These are phyloP conservation scores for Suillus plorans DNA, from an alignment of 768 basidiomycete species.

Conservation along the genomic window DNA sequence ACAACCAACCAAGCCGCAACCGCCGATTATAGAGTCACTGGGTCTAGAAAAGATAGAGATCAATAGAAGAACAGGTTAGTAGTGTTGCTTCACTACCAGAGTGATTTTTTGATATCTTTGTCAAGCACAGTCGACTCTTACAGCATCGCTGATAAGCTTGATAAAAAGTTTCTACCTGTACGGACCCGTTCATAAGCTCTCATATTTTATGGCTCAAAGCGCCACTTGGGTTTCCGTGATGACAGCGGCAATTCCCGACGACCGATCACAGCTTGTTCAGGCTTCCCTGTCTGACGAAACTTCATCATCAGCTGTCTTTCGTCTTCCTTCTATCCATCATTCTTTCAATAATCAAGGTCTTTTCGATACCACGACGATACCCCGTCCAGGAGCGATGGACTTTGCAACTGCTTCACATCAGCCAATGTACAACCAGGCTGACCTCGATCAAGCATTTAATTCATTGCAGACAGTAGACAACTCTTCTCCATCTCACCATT, in stretches of 20 bases:
- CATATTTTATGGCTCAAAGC: conserved; percentile 38
- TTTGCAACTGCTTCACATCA: conserved; percentile 40
- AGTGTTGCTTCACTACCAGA: conserved; percentile 14
- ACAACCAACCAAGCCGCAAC: neutral
- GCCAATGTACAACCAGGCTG: conserved; percentile 49
- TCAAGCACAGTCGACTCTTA: conserved; percentile 4
- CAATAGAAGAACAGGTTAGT: conserved; percentile 16
- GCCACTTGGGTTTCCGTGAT: conserved; percentile 36
- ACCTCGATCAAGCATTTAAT: conserved; percentile 59
- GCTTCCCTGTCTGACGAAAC: conserved; percentile 26
- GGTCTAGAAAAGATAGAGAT: conserved; percentile 5
- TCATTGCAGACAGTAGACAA: conserved; percentile 42
- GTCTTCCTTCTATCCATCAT: conserved; percentile 34
- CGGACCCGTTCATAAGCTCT: conserved; percentile 25
- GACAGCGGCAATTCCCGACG: conserved; percentile 54
- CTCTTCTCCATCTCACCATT: conserved; percentile 37
- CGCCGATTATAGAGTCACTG: conserved; percentile 3
- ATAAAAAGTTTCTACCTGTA: conserved; percentile 21
- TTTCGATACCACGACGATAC: conserved; percentile 49
- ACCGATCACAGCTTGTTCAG: conserved; percentile 54
- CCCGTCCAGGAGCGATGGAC: conserved; percentile 46
- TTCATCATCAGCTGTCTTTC: conserved; percentile 27
- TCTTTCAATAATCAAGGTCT: conserved; percentile 21
- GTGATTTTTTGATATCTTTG: conserved; percentile 8
- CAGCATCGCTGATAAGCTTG: conserved; percentile 14